phyloP scores from a whole-genome alignment of 1,139 yeast species.

The Hansenula lynferdii region DNA sequence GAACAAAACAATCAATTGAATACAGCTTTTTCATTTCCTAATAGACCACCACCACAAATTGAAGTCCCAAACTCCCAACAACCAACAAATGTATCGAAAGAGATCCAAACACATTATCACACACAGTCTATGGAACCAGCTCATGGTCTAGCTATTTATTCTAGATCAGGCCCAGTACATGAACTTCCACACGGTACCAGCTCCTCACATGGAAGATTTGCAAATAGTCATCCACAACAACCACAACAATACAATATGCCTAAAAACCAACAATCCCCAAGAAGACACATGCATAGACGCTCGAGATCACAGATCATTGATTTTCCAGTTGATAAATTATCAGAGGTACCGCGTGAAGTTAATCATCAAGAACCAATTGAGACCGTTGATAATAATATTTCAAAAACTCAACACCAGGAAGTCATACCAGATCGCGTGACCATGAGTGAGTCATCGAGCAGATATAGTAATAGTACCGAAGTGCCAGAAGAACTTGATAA shows the following conservation, averaged over 20 bases:
- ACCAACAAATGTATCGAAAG: not conserved
- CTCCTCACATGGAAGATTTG: not conserved
- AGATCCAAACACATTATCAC: slow-evolving; percentile 3
- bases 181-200: not conserved
- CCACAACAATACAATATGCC: not conserved
- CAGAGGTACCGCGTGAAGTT: not conserved
- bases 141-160: not conserved
- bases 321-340: not conserved
- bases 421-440: not conserved
- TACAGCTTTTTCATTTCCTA: slow-evolving; percentile 21
- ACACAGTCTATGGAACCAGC: slow-evolving; percentile 1
- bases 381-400: not conserved
- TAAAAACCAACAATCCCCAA: not conserved
- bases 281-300: slow-evolving; percentile 13
- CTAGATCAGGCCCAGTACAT: not conserved
- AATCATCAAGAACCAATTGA: not conserved
- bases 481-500: not conserved
- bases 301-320: slow-evolving; percentile 11
- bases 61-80: not conserved
- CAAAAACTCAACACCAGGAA: not conserved
- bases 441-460: not conserved
- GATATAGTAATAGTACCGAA: too few relatives aligned
- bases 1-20: slow-evolving; percentile 18
- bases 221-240: not conserved
- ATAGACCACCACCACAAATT: not conserved